These are phyloP conservation scores for Oryza nivara DNA, from an alignment of 176 grass and related monocot genomes.

Conservation along the genomic window DNA sequence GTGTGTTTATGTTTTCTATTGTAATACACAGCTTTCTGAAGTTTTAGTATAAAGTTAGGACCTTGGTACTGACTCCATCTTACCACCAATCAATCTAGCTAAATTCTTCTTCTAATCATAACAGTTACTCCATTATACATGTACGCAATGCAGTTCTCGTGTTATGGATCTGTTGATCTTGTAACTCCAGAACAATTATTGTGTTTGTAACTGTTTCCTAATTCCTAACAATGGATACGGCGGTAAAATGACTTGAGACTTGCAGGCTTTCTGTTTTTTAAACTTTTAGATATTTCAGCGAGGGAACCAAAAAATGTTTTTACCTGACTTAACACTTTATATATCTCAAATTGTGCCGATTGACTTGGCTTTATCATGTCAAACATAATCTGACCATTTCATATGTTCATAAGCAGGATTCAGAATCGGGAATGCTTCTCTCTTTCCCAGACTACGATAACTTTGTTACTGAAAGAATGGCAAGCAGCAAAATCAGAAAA, in stretches of 20 bases:
- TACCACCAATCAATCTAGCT: slow-evolving; percentile 18
- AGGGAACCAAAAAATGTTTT: background rate
- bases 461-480: slow-evolving; percentile 62
- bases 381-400: slow-evolving; percentile 33
- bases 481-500: slow-evolving; percentile 40
- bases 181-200: slow-evolving; percentile 18
- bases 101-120: slow-evolving; percentile 17
- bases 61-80: background rate
- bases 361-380: slow-evolving; percentile 24
- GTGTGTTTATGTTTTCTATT: slow-evolving; percentile 33
- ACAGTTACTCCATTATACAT: slow-evolving; percentile 15
- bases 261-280: background rate
- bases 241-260: background rate
- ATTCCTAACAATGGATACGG: slow-evolving; percentile 7
- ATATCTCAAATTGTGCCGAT: slow-evolving; percentile 12
- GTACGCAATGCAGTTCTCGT: slow-evolving; percentile 12
- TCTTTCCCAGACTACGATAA: slow-evolving; percentile 62
- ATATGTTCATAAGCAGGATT: slow-evolving; percentile 53
- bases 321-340: background rate
- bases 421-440: slow-evolving; percentile 51
- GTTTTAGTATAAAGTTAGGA: slow-evolving; percentile 1
- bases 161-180: background rate
- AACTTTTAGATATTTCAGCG: background rate
- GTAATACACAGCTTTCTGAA: background rate
- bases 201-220: slow-evolving; percentile 20